Conservation (phyloP, 352 stramenopile species). For the Globisporangium splendens region DNA sequence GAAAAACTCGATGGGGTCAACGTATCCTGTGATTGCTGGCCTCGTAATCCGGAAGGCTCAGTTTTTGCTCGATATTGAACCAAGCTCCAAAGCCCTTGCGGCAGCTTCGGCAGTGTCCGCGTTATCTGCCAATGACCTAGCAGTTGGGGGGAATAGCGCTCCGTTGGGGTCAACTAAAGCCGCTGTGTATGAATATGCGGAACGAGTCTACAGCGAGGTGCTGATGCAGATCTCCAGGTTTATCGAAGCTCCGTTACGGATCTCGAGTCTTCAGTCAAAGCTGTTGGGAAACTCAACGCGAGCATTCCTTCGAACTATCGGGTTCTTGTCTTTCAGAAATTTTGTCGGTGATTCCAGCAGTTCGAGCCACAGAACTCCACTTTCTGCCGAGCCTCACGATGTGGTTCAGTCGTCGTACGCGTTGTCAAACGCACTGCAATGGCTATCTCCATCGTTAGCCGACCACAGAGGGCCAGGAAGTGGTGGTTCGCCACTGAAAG, state of each 20-base stretch:
- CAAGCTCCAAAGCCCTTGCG: conserved; percentile 61
- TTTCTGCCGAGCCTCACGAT: conserved; percentile 44
- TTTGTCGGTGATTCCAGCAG: conserved; percentile 63
- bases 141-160: conserved; percentile 16
- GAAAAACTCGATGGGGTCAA: conserved; percentile 87
- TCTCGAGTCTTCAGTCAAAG: conserved; percentile 66
- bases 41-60: conserved; percentile 82
- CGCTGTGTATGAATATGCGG: conserved; percentile 68
- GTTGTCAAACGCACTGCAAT: conserved; percentile 66
- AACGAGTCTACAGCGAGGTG: conserved; percentile 83
- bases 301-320: conserved; percentile 75
- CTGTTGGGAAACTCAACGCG: conserved; percentile 73
- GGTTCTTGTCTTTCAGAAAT: conserved; percentile 70
- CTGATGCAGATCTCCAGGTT: conserved; percentile 82
- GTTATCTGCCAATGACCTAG: conserved; percentile 34
- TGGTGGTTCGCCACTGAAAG: conserved; percentile 17
- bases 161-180: conserved; percentile 39
- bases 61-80: conserved; percentile 82
- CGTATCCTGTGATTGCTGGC: conserved; percentile 74
- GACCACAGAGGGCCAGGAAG: conserved; percentile 18
- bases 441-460: conserved; percentile 52
- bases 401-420: conserved; percentile 72
- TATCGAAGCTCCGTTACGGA: conserved; percentile 69
- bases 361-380: conserved; percentile 22
- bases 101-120: conserved; percentile 65